Base-by-base conservation (phyloP, 345 rosid genomes). In the Salix suchowensis region DNA sequence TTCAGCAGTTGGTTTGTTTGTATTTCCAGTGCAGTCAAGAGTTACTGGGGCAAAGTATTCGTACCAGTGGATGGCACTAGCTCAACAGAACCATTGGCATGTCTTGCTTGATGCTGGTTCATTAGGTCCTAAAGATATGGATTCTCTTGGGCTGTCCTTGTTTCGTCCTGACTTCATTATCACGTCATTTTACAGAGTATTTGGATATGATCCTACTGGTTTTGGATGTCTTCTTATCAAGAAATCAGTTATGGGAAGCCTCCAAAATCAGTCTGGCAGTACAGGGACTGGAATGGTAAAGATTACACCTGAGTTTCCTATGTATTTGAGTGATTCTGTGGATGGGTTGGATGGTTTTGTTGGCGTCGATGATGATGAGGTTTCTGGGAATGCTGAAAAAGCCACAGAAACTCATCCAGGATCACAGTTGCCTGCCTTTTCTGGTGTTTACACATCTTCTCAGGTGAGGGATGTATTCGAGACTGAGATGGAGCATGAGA, bases 81-180 rank as follows among this genome's bases (percentile, higher is more conserved):
- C 99, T 77, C 99, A 96, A 83, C 99, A 94, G 82, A 96, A 96
- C 81, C 86, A 90, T 74, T 96, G 99, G 99, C 99, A 96, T 74
- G 99, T 96, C 73, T 85, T 94, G 83, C 97, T 96, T 84, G 99
- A 96, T 77, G 99, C 99, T 42, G 99, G 99, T 3, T 89, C 99
- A 36, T 85, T 96, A 69, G 99, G 99, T 81, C 99, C 99, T 64
- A 96, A 96, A 79, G 99, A 96, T 78, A 96, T 96, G 99, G 99
- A 96, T 77, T 96, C 99, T 0, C 97, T 96, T 14, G 99, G 99
- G 34, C 79, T 96, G 81, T 96, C 99, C 46, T 83, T 96, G 84
- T 96, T 96, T 78, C 92, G 99, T 0, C 99, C 99, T 0, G 98
- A 96, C 88, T 96, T 96, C 72, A 94, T 96, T 73, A 81, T 96